phyloP scores from a whole-genome alignment of 2,329 filamentous ascomycete species.

The Colletotrichum incanum region DNA sequence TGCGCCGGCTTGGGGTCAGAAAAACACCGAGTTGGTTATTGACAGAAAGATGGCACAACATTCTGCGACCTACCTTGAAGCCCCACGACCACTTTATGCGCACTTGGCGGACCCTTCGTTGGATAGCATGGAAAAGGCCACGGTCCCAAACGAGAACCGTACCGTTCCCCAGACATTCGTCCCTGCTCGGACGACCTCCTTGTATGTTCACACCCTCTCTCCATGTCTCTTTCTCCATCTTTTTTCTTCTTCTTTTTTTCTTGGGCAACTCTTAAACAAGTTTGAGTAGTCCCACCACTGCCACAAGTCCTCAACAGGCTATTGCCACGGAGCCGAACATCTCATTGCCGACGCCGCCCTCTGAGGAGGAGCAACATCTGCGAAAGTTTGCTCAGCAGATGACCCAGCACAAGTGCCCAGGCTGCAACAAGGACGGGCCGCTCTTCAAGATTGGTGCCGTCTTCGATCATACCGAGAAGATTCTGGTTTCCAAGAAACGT shows the following conservation, averaged over 20 bases:
- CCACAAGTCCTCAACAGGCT: neutral
- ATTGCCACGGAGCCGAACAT: neutral
- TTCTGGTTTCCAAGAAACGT: neutral
- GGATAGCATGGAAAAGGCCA: neutral
- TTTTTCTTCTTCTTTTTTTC: too few species aligned
- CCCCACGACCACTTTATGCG: neutral
- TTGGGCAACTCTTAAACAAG: neutral
- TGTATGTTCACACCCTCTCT: neutral
- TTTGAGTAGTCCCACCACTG: neutral
- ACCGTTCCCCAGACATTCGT: neutral
- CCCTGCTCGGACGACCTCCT: neutral
- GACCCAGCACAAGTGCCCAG: neutral
- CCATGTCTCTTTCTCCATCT: too few species aligned
- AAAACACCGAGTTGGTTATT: neutral
- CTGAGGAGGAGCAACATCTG: neutral
- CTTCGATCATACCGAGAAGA: neutral
- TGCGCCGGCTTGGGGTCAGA: neutral
- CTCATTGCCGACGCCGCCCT: neutral
- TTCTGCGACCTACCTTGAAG: neutral
- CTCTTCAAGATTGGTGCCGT: neutral
- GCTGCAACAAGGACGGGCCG: neutral
- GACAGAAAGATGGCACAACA: neutral
- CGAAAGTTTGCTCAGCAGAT: slow-evolving; percentile 1
- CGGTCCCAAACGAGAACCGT: fast-evolving
- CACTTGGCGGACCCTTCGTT: neutral